A percentile compares a stretch with the other conserved stretches of the same genome.
phyloP scores from a whole-genome alignment of 192 early-diverging fungal species.

The Linnemannia elongata region DNA sequence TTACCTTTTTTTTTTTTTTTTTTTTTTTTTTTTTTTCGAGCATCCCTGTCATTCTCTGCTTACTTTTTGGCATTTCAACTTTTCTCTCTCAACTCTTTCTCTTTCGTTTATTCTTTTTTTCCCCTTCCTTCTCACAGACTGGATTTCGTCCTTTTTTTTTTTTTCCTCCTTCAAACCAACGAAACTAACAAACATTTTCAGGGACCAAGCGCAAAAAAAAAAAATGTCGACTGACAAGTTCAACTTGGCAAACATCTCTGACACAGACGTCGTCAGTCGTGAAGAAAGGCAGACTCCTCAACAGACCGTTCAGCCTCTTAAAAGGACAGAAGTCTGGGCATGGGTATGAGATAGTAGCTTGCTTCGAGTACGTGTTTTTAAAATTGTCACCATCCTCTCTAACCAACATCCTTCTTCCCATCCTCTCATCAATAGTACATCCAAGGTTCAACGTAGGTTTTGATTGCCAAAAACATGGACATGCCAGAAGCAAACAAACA shows the following conservation, averaged over 20 bases:
- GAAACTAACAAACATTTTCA: background rate
- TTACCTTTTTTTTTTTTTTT: background rate
- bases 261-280: background rate
- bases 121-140: no score
- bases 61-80: background rate
- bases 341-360: conserved; percentile 11
- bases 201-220: background rate
- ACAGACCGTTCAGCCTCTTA: conserved; percentile 14
- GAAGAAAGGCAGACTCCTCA: conserved; percentile 10
- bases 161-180: background rate
- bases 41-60: background rate
- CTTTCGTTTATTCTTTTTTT: background rate
- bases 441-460: conserved; percentile 39
- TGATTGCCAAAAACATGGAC: background rate
- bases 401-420: background rate
- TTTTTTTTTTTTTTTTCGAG: background rate
- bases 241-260: background rate
- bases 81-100: background rate
- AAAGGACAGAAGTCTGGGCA: conserved; percentile 33
- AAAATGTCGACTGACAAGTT: background rate
- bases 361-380: no score
- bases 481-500: background rate
- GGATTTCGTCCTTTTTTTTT: background rate
- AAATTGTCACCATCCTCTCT: no score
- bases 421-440: conserved; percentile 11